Conservation (phyloP, 2,329 filamentous ascomycete genomes). For the Xylariaceae sp. region DNA sequence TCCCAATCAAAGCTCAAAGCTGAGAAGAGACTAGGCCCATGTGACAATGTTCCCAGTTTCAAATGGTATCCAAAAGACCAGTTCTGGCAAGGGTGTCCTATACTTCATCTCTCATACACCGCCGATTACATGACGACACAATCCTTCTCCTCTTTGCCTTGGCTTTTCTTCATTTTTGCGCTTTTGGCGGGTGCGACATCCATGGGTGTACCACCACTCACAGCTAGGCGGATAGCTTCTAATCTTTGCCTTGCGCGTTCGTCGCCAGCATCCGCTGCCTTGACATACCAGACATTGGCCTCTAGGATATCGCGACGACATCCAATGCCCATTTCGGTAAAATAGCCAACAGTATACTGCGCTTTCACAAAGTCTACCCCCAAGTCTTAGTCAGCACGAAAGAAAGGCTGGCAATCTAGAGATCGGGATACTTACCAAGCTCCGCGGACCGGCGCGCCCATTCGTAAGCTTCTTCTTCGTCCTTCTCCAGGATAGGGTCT, state of each 20-base stretch:
- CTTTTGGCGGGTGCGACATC: slow-evolving; percentile 60
- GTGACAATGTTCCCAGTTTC: slow-evolving; percentile 3
- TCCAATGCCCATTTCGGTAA: slow-evolving; percentile 98
- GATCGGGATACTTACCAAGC: slow-evolving; percentile 66
- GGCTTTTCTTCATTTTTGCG: slow-evolving; percentile 58
- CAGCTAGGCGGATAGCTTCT: slow-evolving; percentile 84
- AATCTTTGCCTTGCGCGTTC: slow-evolving; percentile 87
- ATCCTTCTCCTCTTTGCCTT: slow-evolving; percentile 55
- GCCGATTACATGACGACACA: slow-evolving; percentile 62
- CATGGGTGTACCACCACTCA: slow-evolving; percentile 64
- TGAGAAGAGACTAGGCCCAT: neutral
- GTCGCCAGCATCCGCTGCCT: slow-evolving; percentile 90
- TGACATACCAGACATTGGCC: slow-evolving; percentile 98
- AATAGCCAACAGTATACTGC: slow-evolving; percentile 95
- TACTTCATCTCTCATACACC: slow-evolving; percentile 7
- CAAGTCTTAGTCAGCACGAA: slow-evolving; percentile 26
- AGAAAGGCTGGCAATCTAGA: neutral
- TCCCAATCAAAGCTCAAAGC: neutral
- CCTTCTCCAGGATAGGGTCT: slow-evolving; percentile 88
- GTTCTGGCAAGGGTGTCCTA: neutral
- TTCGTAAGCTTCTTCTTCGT: slow-evolving; percentile 94
- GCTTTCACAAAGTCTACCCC: slow-evolving; percentile 71
- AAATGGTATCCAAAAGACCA: slow-evolving; percentile 24
- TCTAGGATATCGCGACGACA: slow-evolving; percentile 93
- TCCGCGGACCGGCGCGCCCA: slow-evolving; percentile 91